Base-by-base conservation (phyloP, 192 early-diverging fungal species). In the Coemansia umbellata region DNA sequence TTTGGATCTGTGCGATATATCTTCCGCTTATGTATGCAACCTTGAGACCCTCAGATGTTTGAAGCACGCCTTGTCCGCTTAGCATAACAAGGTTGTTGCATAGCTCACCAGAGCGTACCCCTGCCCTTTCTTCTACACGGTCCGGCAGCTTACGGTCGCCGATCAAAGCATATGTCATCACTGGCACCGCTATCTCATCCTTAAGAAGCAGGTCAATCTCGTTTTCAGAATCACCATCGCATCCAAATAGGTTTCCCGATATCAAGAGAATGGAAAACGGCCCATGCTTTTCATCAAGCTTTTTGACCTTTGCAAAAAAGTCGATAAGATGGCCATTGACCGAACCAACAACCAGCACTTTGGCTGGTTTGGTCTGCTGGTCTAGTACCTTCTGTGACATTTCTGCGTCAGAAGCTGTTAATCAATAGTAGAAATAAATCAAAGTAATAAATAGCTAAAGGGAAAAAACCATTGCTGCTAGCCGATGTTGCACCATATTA, bases 251-350 rank as follows among this genome's bases (percentile, higher is more conserved):
- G 69, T 93, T 89, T 14, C 93, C 93, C 0, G 81, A 78, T 31
- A 88, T 84, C 5, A 96, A 76, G 19, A 91, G 63, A 21, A 92
- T 55, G 26, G 91, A 88, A 58, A 96, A 96, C 6, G 93, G 93
- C 0, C 92, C 92, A 53, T 90, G 80, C 62, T 93, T 94, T 6
- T 64, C 49, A 57, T 93, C 80, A 50, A 93, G 83, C 7, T 82
- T 78, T n/a, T 74, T 80, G 53, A 89, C 77, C 60, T 92, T 93
- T 14, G 73, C 47, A 37, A 93, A 88, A 21, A 86, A 80, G 18
- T 80, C 79, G 17, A 60, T 47, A 23, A 92, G 79, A 35, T 81
- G 69, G 32, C 90, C 87, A 52, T 89, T 85, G 5, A 86, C 81
- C 11, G 89, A 83, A 8, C 91, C 91, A 8, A 83, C 81, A 3